phyloP scores from a whole-genome alignment of 2,329 filamentous ascomycete species.

The Pezicula neosporulosa region DNA sequence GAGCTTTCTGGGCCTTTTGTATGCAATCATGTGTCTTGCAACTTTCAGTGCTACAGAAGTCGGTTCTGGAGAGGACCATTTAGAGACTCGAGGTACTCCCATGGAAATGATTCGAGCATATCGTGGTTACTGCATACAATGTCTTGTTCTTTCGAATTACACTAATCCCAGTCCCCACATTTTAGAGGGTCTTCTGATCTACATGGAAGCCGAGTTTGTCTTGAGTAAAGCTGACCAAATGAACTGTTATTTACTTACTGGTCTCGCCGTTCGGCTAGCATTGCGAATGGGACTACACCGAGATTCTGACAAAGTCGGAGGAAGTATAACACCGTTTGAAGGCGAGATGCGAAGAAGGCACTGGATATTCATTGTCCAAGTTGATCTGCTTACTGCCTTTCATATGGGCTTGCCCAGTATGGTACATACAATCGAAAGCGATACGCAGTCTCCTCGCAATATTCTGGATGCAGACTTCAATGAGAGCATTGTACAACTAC shows the following conservation, averaged over 20 bases:
- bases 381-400: slow-evolving; percentile 63
- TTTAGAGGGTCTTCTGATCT: slow-evolving; percentile 48
- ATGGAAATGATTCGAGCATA: slow-evolving; percentile 45
- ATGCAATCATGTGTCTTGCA: slow-evolving; percentile 18
- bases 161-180: slow-evolving; percentile 44
- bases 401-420: slow-evolving; percentile 66
- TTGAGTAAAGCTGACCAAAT: slow-evolving; percentile 47
- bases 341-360: slow-evolving; percentile 68
- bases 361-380: slow-evolving; percentile 52
- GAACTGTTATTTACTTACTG: slow-evolving; percentile 50
- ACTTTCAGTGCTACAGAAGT: slow-evolving; percentile 35
- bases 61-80: slow-evolving; percentile 40
- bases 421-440: slow-evolving; percentile 59
- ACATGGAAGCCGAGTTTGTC: slow-evolving; percentile 51
- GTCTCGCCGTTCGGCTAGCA: slow-evolving; percentile 49
- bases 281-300: slow-evolving; percentile 57
- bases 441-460: slow-evolving; percentile 59
- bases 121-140: slow-evolving; percentile 47
- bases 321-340: slow-evolving; percentile 62
- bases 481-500: slow-evolving; percentile 50
- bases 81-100: slow-evolving; percentile 40
- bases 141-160: slow-evolving; percentile 48
- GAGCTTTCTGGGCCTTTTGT: slow-evolving; percentile 49
- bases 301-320: slow-evolving; percentile 37
- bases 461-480: slow-evolving; percentile 64